These are phyloP conservation scores for Cenchrus americanus DNA, from an alignment of 176 grass and related monocot species.

Conservation along the genomic window DNA sequence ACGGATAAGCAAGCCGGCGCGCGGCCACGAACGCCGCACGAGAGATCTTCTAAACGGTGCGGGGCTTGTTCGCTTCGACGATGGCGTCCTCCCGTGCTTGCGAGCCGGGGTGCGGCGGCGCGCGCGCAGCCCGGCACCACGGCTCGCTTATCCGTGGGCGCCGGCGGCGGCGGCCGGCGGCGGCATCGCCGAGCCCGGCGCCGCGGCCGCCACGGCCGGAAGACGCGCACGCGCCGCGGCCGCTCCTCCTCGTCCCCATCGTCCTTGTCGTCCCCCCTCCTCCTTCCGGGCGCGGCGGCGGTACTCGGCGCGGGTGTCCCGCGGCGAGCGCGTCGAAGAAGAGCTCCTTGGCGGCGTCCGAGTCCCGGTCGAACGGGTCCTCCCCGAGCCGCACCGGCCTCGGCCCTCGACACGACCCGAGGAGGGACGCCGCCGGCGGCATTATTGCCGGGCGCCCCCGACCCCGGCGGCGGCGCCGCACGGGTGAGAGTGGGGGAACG, in stretches of 20 bases:
- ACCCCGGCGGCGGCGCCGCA: too few species aligned
- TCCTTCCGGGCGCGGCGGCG: too few species aligned
- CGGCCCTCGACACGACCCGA: too few species aligned
- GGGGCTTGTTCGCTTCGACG: not conserved
- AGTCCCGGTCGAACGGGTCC: not conserved
- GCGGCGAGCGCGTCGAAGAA: not conserved
- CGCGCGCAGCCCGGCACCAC: constrained; percentile 6
- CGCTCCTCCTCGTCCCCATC: not conserved
- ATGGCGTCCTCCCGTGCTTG: not conserved
- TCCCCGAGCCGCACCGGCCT: not conserved
- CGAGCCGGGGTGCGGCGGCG: constrained; percentile 31
- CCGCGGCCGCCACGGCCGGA: not conserved
- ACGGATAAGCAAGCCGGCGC: not conserved
- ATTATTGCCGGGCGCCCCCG: too few species aligned
- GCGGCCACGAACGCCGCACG: not conserved
- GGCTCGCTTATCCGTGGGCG: not conserved
- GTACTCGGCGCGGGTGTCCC: not conserved
- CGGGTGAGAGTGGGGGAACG: too few species aligned
- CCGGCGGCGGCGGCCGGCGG: not conserved
- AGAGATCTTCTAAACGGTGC: not conserved
- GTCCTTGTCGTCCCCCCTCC: not conserved
- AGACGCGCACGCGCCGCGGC: not conserved
- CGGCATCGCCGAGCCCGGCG: too few species aligned
- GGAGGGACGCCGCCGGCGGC: too few species aligned
- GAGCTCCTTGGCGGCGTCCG: not conserved